These are phyloP conservation scores for Gamarada debralockiae DNA, from an alignment of 495 filamentous ascomycete genomes.

Conservation along the genomic window DNA sequence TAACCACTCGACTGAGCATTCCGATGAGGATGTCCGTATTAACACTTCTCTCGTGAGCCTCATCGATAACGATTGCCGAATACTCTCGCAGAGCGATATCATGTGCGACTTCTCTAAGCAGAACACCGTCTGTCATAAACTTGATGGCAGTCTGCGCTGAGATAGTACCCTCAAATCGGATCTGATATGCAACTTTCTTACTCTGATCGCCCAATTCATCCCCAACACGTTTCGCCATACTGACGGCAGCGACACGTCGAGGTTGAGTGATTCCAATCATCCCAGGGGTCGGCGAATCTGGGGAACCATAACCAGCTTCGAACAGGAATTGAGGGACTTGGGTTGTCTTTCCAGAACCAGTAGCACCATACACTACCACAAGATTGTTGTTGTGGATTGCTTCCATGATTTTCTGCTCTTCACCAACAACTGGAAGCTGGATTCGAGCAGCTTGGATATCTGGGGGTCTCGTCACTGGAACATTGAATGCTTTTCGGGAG, in stretches of 20 bases:
- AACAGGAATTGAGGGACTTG: constrained; percentile 95
- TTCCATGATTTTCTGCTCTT: constrained; percentile 99
- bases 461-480: constrained; percentile 63
- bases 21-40: constrained; percentile 98
- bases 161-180: constrained; percentile 86
- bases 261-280: constrained; percentile 96
- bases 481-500: constrained; percentile 70
- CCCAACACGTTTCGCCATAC: constrained; percentile 88
- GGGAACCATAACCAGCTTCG: constrained; percentile 87
- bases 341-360: constrained; percentile 95
- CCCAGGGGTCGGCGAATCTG: constrained; percentile 72
- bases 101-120: constrained; percentile 84
- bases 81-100: constrained; percentile 93
- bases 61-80: constrained; percentile 90
- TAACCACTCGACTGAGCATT: constrained; percentile 90
- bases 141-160: constrained; percentile 88
- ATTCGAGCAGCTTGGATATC: constrained; percentile 75
- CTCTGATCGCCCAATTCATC: constrained; percentile 74
- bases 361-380: constrained; percentile 92
- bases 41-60: constrained; percentile 95
- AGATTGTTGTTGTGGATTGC: constrained; percentile 84
- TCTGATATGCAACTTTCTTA: constrained; percentile 80
- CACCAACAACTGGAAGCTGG: constrained; percentile 84
- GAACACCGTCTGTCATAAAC: constrained; percentile 98
- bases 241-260: constrained; percentile 86